Percentiles rank a stretch among this genome's conserved stretches.
These are phyloP conservation scores for Cladosporium austrohemisphaericum DNA, from an alignment of 2,329 filamentous ascomycete species.

Conservation along the genomic window DNA sequence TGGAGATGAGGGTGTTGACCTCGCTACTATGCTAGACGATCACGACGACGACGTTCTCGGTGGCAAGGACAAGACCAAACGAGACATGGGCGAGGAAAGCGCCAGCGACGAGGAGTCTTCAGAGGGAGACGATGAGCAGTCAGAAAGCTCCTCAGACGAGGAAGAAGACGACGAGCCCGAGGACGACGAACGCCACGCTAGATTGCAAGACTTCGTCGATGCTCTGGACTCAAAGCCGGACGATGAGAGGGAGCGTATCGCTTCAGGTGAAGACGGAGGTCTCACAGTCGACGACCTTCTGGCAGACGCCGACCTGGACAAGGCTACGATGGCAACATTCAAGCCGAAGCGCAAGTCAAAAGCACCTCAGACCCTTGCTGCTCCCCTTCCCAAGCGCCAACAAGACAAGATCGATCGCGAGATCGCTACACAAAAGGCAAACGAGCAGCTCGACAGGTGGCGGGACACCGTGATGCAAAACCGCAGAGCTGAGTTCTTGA, in stretches of 20 bases:
- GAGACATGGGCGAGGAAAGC: slow-evolving; percentile 28
- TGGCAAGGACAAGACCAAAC: slow-evolving; percentile 33
- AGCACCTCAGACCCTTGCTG: slow-evolving; percentile 53
- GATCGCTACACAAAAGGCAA: slow-evolving; percentile 85
- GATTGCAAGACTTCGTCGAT: slow-evolving; percentile 33
- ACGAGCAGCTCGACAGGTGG: slow-evolving; percentile 87
- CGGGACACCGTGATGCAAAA: slow-evolving; percentile 93
- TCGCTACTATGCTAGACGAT: slow-evolving; percentile 59
- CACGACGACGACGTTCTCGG: slow-evolving; percentile 44
- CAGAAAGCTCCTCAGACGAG: slow-evolving; percentile 54
- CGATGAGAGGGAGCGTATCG: slow-evolving; percentile 34
- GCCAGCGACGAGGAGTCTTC: slow-evolving; percentile 21
- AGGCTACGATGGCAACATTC: slow-evolving; percentile 58
- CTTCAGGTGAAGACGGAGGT: slow-evolving; percentile 45
- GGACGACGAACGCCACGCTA: slow-evolving; percentile 57
- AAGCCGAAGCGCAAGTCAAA: slow-evolving; percentile 46
- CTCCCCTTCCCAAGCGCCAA: slow-evolving; percentile 78
- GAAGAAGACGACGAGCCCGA: slow-evolving; percentile 47
- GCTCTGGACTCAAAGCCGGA: slow-evolving; percentile 40
- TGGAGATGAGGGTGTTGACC: slow-evolving; percentile 60
- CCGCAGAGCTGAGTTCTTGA: slow-evolving; percentile 81
- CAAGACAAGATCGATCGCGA: slow-evolving; percentile 79
- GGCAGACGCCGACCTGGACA: slow-evolving; percentile 57
- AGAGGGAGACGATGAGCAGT: slow-evolving; percentile 29
- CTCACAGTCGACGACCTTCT: slow-evolving; percentile 74